These are phyloP conservation scores for Trapa bicornis DNA, from an alignment of 345 rosid species.

Conservation along the genomic window DNA sequence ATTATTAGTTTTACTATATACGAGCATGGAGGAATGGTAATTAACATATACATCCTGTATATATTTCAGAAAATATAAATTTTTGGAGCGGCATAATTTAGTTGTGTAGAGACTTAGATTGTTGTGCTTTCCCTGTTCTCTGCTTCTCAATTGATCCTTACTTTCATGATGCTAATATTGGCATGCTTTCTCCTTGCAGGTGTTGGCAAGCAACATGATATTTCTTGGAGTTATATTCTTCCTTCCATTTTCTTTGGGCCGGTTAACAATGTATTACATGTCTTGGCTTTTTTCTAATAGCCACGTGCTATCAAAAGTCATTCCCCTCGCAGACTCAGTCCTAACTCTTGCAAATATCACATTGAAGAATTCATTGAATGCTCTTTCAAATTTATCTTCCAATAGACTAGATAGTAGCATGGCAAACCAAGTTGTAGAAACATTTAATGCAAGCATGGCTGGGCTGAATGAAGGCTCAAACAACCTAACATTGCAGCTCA, in stretches of 20 bases:
- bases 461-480: slow-evolving; percentile 42
- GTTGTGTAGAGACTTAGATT: neutral
- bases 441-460: slow-evolving; percentile 54
- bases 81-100: too few relatives aligned
- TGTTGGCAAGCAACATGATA: slow-evolving; percentile 95
- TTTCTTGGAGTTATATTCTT: slow-evolving; percentile 97
- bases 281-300: slow-evolving; percentile 86
- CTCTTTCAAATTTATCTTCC: slow-evolving; percentile 67
- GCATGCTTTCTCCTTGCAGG: slow-evolving; percentile 38
- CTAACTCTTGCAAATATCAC: slow-evolving; percentile 62
- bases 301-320: slow-evolving; percentile 47
- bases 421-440: slow-evolving; percentile 46
- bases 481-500: slow-evolving; percentile 35
- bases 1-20: neutral
- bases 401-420: slow-evolving; percentile 48
- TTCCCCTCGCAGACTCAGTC: slow-evolving; percentile 57
- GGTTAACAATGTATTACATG: slow-evolving; percentile 49
- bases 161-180: neutral
- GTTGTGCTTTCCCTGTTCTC: neutral
- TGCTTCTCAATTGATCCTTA: neutral
- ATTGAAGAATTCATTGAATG: slow-evolving; percentile 54
- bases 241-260: slow-evolving; percentile 85
- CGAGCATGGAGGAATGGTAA: too few relatives aligned
- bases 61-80: too few relatives aligned
- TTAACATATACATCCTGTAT: too few relatives aligned